Evolutionary conservation across 306 rosid genomes (phyloP).

Genomic region (Vicia sativa): DNA sequence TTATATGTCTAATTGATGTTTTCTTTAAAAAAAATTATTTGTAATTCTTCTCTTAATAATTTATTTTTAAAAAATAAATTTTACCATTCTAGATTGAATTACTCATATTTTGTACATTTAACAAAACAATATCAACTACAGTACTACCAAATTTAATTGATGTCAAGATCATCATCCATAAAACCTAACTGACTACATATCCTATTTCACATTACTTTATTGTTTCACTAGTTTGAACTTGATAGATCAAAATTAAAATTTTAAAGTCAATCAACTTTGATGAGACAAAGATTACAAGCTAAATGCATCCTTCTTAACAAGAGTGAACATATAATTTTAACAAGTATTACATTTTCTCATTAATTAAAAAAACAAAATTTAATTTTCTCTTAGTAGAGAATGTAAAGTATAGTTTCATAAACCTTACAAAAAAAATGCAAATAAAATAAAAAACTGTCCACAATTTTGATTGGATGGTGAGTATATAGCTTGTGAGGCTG

Average conservation of each 20-base stretch:
- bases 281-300: neutral
- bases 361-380: neutral
- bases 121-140: no score
- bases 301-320: neutral
- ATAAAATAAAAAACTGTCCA: neutral
- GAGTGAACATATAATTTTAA: neutral
- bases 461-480: neutral
- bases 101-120: no score
- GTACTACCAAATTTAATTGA: neutral
- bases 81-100: no score
- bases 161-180: neutral
- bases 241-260: neutral
- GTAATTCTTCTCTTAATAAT: no score
- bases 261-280: neutral
- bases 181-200: no score
- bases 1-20: no score
- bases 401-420: neutral
- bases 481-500: constrained; percentile 2
- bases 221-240: neutral
- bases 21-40: no score
- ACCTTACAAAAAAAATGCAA: neutral
- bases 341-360: neutral
- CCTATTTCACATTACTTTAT: no score
- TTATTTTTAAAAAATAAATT: no score
- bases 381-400: neutral